These are phyloP conservation scores for Neurospora sp. DNA, from an alignment of 495 filamentous ascomycete species.

Conservation along the genomic window DNA sequence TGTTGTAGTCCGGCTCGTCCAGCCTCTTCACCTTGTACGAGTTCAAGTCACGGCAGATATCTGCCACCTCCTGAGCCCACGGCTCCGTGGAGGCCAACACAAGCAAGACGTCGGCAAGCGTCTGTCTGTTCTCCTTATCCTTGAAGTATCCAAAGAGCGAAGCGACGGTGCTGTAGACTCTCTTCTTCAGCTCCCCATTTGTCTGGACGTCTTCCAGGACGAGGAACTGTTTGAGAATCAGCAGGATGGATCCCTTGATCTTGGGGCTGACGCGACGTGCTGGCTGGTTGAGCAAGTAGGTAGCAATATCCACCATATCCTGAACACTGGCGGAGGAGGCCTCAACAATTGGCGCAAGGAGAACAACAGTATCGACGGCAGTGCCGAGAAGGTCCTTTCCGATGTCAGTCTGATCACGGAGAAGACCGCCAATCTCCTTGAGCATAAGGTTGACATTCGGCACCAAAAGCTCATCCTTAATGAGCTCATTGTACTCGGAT, in stretches of 20 bases:
- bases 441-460: slow-evolving; percentile 62
- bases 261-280: slow-evolving; percentile 67
- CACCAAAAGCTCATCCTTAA: slow-evolving; percentile 53
- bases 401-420: slow-evolving; percentile 46
- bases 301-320: slow-evolving; percentile 62
- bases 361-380: slow-evolving; percentile 65
- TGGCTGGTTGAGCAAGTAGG: slow-evolving; percentile 77
- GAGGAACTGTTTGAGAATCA: slow-evolving; percentile 55
- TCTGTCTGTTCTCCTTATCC: slow-evolving; percentile 60
- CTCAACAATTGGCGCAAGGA: slow-evolving; percentile 62
- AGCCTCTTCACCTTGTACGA: slow-evolving; percentile 56
- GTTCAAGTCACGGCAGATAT: slow-evolving; percentile 71
- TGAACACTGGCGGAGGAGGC: slow-evolving; percentile 52
- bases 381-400: slow-evolving; percentile 63
- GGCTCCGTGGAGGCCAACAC: slow-evolving; percentile 56
- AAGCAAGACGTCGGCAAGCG: slow-evolving; percentile 59
- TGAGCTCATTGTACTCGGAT: slow-evolving; percentile 48
- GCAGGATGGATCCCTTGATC: slow-evolving; percentile 70
- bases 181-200: slow-evolving; percentile 44
- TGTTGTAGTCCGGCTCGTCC: slow-evolving; percentile 79
- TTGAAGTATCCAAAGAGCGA: slow-evolving; percentile 81
- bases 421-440: slow-evolving; percentile 52
- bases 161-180: slow-evolving; percentile 52
- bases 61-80: slow-evolving; percentile 51
- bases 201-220: slow-evolving; percentile 64